These are phyloP conservation scores for Quercus mongolica DNA, from an alignment of 306 rosid genomes.

Conservation along the genomic window DNA sequence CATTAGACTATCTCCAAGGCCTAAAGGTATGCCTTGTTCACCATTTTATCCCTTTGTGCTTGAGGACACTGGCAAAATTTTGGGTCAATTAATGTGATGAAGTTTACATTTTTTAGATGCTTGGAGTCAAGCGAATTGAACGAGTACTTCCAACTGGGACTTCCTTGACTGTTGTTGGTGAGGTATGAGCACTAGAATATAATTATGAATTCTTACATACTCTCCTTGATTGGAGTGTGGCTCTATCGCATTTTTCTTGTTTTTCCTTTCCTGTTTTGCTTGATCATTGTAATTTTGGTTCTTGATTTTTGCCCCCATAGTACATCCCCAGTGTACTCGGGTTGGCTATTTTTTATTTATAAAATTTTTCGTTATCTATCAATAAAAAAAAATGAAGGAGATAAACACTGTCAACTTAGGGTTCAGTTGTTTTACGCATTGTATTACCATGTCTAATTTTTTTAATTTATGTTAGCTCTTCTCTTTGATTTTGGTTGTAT, in stretches of 20 bases:
- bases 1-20: constrained; percentile 97
- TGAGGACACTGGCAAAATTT: background rate
- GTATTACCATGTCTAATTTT: no score
- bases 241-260: no score
- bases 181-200: constrained; percentile 47
- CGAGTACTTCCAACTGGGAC: constrained; percentile 91
- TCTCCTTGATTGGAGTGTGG: no score
- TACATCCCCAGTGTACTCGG: no score
- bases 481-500: no score
- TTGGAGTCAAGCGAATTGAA: constrained; percentile 93
- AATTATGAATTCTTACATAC: background rate
- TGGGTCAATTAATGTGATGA: constrained; percentile 7
- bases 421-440: background rate
- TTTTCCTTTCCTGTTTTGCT: no score
- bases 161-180: constrained; percentile 96
- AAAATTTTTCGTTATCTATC: no score
- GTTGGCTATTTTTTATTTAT: no score
- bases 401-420: background rate
- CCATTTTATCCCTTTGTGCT: background rate
- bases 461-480: no score
- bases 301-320: no score
- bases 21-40: constrained; percentile 62
- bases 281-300: no score
- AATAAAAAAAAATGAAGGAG: background rate
- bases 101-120: constrained; percentile 56